Evolutionary conservation across 2,329 filamentous ascomycete genomes (phyloP).

Genomic region (Pestalotiopsis sp.): DNA sequence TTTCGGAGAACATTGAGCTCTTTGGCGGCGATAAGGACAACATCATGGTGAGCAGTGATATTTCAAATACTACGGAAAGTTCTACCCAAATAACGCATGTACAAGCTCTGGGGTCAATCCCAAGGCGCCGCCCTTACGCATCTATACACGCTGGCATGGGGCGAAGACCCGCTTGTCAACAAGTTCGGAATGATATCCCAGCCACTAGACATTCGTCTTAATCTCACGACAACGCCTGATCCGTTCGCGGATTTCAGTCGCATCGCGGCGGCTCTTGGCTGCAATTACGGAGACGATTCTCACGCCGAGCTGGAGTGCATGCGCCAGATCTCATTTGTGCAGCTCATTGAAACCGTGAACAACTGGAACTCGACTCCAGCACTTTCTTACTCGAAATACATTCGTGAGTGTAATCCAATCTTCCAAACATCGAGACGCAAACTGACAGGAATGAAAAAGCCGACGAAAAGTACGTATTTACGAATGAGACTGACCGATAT

Average conservation of each 20-base stretch:
- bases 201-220: neutral
- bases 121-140: slow-evolving; percentile 3
- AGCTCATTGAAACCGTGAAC: neutral
- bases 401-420: neutral
- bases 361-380: neutral
- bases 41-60: neutral
- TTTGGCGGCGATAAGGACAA: slow-evolving; percentile 9
- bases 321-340: slow-evolving; percentile 5
- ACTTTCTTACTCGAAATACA: neutral
- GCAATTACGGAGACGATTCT: slow-evolving; percentile 2
- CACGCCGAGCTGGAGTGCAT: slow-evolving; percentile 7
- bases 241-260: slow-evolving; percentile 3
- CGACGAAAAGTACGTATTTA: slow-evolving; percentile 8
- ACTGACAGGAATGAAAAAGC: neutral
- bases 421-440: neutral
- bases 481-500: neutral
- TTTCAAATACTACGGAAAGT: neutral
- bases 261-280: neutral
- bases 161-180: neutral
- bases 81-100: neutral
- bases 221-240: slow-evolving; percentile 5
- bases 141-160: slow-evolving; percentile 6
- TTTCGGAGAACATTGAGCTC: neutral
- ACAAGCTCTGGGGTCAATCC: slow-evolving; percentile 8
- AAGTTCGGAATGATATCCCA: slow-evolving; percentile 7